Conservation (phyloP, 2,329 filamentous ascomycete genomes). For the Penicillium sp. region DNA sequence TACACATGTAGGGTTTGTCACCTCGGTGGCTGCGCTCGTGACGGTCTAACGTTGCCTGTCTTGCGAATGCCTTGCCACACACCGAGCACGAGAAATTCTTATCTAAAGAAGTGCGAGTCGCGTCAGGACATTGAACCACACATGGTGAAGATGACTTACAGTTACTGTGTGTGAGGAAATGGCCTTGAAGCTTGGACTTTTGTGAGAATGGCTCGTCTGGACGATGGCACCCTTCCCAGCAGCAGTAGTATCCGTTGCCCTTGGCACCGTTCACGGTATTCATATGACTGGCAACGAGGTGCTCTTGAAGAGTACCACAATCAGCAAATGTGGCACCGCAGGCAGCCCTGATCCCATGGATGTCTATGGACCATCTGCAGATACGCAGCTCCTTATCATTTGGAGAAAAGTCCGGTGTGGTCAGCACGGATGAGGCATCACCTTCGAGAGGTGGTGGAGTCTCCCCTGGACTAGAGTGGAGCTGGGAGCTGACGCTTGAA, state of each 20-base stretch:
- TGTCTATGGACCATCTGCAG: slow-evolving; percentile 38
- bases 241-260: slow-evolving; percentile 46
- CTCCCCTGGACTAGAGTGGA: slow-evolving; percentile 38
- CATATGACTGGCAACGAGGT: slow-evolving; percentile 40
- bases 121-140: slow-evolving; percentile 4
- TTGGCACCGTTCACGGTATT: slow-evolving; percentile 38
- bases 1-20: slow-evolving; percentile 45
- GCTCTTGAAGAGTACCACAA: slow-evolving; percentile 41
- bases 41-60: slow-evolving; percentile 45
- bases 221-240: slow-evolving; percentile 45
- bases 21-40: slow-evolving; percentile 47
- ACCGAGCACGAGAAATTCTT: slow-evolving; percentile 45
- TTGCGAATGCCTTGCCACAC: slow-evolving; percentile 44
- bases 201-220: slow-evolving; percentile 47
- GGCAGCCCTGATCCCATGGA: slow-evolving; percentile 27
- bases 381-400: slow-evolving; percentile 36
- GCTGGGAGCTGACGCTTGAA: slow-evolving; percentile 39
- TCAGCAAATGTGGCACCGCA: slow-evolving; percentile 41
- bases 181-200: slow-evolving; percentile 47
- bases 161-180: slow-evolving; percentile 47
- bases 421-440: slow-evolving; percentile 36
- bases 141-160: slow-evolving; percentile 28
- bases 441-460: slow-evolving; percentile 39
- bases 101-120: slow-evolving; percentile 24
- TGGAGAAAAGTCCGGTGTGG: slow-evolving; percentile 35